These are phyloP conservation scores for Acacia crassicarpa DNA, from an alignment of 306 rosid genomes.

Conservation along the genomic window DNA sequence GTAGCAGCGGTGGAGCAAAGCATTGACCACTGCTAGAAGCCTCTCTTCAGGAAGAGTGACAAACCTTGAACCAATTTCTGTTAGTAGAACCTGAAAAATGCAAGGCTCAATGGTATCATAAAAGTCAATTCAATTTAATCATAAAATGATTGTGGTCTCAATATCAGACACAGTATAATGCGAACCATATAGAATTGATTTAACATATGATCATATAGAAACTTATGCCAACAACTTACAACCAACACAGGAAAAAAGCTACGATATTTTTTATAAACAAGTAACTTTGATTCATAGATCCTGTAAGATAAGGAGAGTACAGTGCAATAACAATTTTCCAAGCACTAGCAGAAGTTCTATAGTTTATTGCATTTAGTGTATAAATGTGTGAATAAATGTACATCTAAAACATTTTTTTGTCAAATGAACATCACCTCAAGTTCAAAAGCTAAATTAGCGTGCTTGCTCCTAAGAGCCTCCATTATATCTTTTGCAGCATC, in stretches of 20 bases:
- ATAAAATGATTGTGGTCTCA: constrained; percentile 9
- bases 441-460: constrained; percentile 93
- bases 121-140: constrained; percentile 19
- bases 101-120: constrained; percentile 14
- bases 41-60: constrained; percentile 99
- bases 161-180: constrained; percentile 10
- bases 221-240: neutral
- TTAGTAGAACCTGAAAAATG: constrained; percentile 73
- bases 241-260: constrained; percentile 5
- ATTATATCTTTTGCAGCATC: constrained; percentile 99
- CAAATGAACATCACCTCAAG: constrained; percentile 71
- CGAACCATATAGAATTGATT: constrained; percentile 2
- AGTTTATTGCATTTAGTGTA: neutral
- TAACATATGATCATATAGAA: neutral
- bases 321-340: constrained; percentile 4
- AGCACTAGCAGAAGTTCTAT: neutral
- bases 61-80: constrained; percentile 98
- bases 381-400: neutral
- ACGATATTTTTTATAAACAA: constrained; percentile 8
- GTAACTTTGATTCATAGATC: constrained; percentile 10
- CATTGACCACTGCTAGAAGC: constrained; percentile 97
- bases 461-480: constrained; percentile 99
- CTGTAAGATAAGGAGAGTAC: constrained; percentile 13
- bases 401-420: constrained; percentile 15
- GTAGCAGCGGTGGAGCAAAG: constrained; percentile 98